Evolutionary conservation across 2,329 filamentous ascomycete genomes (phyloP).

Genomic region (Diaporthe citri): DNA sequence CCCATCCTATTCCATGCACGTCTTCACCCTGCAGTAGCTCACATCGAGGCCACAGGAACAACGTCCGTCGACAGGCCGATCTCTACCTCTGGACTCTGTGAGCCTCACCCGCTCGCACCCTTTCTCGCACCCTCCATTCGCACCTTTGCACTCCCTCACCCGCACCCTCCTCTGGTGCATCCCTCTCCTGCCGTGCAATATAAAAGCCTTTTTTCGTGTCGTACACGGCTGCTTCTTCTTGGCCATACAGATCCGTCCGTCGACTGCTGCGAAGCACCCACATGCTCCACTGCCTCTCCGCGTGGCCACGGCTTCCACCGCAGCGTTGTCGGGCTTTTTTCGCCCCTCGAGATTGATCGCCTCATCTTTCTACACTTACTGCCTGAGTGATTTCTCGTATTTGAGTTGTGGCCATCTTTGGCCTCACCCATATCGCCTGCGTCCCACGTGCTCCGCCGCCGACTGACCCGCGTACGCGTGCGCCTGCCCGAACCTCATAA

Average conservation of each 20-base stretch:
- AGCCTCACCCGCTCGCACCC: conserved; percentile 8
- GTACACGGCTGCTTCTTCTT: conserved; percentile 14
- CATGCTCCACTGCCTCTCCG: neutral
- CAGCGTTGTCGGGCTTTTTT: neutral
- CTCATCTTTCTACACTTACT: neutral
- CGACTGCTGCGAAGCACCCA: neutral
- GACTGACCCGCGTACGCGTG: neutral
- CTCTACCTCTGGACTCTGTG: neutral
- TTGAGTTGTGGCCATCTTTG: neutral
- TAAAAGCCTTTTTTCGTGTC: neutral
- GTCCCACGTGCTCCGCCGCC: neutral
- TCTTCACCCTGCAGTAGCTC: conserved; percentile 30
- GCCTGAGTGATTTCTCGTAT: neutral
- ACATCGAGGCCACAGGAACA: conserved; percentile 1
- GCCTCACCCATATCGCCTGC: neutral
- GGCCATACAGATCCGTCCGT: neutral
- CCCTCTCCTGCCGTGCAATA: neutral
- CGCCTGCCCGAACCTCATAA: neutral
- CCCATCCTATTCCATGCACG: conserved; percentile 27
- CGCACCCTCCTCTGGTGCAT: neutral
- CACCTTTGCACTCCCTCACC: neutral
- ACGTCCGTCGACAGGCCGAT: neutral
- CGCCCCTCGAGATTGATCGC: neutral
- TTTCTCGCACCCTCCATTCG: neutral
- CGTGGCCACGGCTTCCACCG: neutral